Base-by-base conservation (phyloP, 1,284 basidiomycete genomes). In the Puccinia triticina region DNA sequence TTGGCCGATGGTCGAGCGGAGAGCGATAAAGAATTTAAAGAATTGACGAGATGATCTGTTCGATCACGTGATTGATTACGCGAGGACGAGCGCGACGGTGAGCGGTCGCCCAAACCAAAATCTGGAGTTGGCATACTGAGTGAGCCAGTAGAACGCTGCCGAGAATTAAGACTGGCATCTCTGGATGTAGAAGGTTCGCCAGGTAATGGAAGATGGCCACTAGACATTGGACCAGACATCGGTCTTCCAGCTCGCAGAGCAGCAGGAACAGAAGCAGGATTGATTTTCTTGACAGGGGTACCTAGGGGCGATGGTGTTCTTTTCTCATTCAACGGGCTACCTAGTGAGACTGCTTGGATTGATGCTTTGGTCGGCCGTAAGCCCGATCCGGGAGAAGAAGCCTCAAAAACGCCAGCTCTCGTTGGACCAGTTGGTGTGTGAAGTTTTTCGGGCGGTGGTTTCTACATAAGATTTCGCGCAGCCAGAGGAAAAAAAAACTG, bases 401-500 rank as follows among this genome's bases (percentile, higher is more conserved):
- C 67, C 61, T 81, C 78, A 48, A 81, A 81, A 43, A 81, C 71
- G 34, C 78, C 78, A 32, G 78, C 78, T 21, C 78, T 69, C 11
- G 61, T 16, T 23, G 71, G 78, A 40, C 72, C 72, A n/a, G 72
- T 53, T 48, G 78, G 53, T 23, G 48, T 74, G 53, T 72, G 48
- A 46, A 37, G 69, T 61, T 81, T 72, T 12, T 81, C 78, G 43
- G 78, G 78, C 32, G 78, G 78, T 46, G 78, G 78, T 81, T 81
- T 81, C 78, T 81, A 23, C 43, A 18, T 10, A 14, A 81, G n/a
- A 29, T 26, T 46, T 37, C 21, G 34, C 23, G 37, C 10, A 16
- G 0, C 29, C 43, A 8, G n/a, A 26, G n/a, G 64, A 48, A 34
- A 32, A 74, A 14, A 37, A 23, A 37, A 2, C 21, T 59, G 43